Evolutionary conservation across 805 yeast species (phyloP), one percentile per base, ranked within the genome.

Genomic region (Kluyveromyces aestuarii): DNA sequence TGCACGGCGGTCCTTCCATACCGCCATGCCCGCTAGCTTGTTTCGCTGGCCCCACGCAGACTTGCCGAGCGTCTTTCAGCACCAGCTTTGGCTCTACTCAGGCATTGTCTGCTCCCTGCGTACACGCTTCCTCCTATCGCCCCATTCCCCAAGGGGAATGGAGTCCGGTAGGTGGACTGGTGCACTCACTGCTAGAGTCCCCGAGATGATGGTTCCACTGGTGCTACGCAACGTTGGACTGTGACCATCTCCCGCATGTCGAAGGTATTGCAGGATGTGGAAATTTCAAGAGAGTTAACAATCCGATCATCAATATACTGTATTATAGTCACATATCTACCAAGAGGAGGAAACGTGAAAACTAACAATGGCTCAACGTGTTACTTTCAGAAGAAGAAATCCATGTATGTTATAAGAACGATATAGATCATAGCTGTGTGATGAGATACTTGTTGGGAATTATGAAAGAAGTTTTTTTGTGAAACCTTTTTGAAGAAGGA

Each of bases 341-440:
- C 43, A 42, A 46, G 40, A 40, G 44, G 44, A 46, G 47, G 41
- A 47, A 37, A 42, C 41, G 41, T 38, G 45, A 48, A 59, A 59
- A 58, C 63, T 58, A 71, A 79, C 70, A 79, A 93, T 93, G 99
- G 99, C 96, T 75, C 96, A 89, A 80, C 91, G 99, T 84, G 95
- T 90, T 77, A 89, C 97, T 66, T 90, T 82, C 87, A 88, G 97
- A 85, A 88, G 95, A 83, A 87, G 96, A 84, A 90, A 89, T 77
- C 96, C 97, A 79, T 90, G 93, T 89, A 87, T 79, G 93, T 87
- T 56, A 33, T 17, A 30, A 39, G 40, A 6, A 48, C 27, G 27
- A 39, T 9, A 37, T 18, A 19, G 25, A 17, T 25, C 14, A 21
- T 36, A 33, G 21, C 36, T 14, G 17, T 19, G 41, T 33, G 18